Percentiles rank a stretch among this genome's conserved stretches.
Conservation (phyloP, 192 early-diverging fungal species). For the Phycomyces blakesleeanus region DNA sequence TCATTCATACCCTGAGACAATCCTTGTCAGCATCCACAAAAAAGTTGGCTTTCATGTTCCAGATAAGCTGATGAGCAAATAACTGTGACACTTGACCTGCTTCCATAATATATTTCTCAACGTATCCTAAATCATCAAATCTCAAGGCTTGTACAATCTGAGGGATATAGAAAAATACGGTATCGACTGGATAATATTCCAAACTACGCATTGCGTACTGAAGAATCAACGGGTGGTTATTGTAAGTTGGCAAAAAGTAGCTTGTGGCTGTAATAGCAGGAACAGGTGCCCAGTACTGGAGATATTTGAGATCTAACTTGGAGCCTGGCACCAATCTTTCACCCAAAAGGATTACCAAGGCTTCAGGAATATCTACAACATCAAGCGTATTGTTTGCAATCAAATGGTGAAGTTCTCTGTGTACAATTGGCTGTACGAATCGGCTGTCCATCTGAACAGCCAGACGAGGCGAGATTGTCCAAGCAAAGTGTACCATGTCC, state of each 20-base stretch:
- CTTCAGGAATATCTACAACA: slow-evolving; percentile 70
- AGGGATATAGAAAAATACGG: slow-evolving; percentile 98
- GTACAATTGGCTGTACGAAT: slow-evolving; percentile 69
- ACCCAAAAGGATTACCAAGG: slow-evolving; percentile 68
- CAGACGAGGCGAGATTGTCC: slow-evolving; percentile 78
- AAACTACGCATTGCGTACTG: slow-evolving; percentile 93
- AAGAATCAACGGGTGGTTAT: slow-evolving; percentile 82
- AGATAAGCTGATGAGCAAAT: slow-evolving; percentile 99
- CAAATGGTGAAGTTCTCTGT: slow-evolving; percentile 59
- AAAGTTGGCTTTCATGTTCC: slow-evolving; percentile 99
- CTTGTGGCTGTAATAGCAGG: slow-evolving; percentile 86
- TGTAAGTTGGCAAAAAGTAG: slow-evolving; percentile 69
- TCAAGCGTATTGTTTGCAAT: slow-evolving; percentile 60
- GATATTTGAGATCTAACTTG: slow-evolving; percentile 46
- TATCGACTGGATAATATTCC: slow-evolving; percentile 86
- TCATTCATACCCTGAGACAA: slow-evolving; percentile 33
- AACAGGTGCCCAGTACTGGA: slow-evolving; percentile 88
- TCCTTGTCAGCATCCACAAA: slow-evolving; percentile 61
- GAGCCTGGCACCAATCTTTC: slow-evolving; percentile 43
- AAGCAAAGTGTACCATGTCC: slow-evolving; percentile 70
- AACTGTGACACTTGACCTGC: slow-evolving; percentile 90
- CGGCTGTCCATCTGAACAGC: slow-evolving; percentile 75
- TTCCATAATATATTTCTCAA: slow-evolving; percentile 93
- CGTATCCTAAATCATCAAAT: slow-evolving; percentile 83
- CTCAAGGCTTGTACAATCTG: slow-evolving; percentile 97